Evolutionary conservation across 176 grass and related monocot species (phyloP), one percentile per base, ranked within the genome.

Genomic region (Zizania latifolia): DNA sequence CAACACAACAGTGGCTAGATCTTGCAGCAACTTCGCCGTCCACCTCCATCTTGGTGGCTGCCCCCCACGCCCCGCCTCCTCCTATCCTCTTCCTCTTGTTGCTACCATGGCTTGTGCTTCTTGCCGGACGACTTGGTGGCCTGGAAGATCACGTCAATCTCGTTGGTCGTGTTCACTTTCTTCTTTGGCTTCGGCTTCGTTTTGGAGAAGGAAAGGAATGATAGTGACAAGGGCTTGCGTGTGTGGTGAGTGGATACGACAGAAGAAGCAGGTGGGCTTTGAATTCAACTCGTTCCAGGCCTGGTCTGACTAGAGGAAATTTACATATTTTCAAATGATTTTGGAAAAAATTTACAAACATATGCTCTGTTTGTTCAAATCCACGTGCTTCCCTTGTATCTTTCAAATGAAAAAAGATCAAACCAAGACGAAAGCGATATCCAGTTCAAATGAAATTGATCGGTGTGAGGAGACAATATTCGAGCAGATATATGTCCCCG

Each of bases 131-230:
- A 38, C 68, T 90, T 94, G 3, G 81, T 79, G 35, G 65, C 69
- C 69, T 85, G 33, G 76, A 94, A 94, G 78, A 94, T 94, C 29
- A 91, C 88, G 43, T 90, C 85, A 66, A 94, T 94, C 75, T 94
- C 92, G 65, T 94, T 79, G 21, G 11, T 59, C 16, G 62, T 75
- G 72, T 91, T 90, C 65, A n/a, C n/a, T n/a, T 82, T 67, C 86
- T 85, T 73, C 74, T 88, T 90, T 36, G 36, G 46, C 36, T 92
- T 84, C 78, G n/a, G n/a, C n/a, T n/a, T 59, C 74, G 41, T 54
- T 58, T 26, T 24, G 6, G 17, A 21, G 4, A 21, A 51, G 48
- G 1, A 19, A 21, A 53, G 19, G 48, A 51, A n/a, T 2, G 71
- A 33, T 62, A 26, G 31, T 17, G 32, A 54, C 8, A 48, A 85